A percentile compares a stretch with the other conserved stretches of the same genome.
phyloP scores from a whole-genome alignment of 2,329 filamentous ascomycete genomes.

The Alternaria alternata region DNA sequence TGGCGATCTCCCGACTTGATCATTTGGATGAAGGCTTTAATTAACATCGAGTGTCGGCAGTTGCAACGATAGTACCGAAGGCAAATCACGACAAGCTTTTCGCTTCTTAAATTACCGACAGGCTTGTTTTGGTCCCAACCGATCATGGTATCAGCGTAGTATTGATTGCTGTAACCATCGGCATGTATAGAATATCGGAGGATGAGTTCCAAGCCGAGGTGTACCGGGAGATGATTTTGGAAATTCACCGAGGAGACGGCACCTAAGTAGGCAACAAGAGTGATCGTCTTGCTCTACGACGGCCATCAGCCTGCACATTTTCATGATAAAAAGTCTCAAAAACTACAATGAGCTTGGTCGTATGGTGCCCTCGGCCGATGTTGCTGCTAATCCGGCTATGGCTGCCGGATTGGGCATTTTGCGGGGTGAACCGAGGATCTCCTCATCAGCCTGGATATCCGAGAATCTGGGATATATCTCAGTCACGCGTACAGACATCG shows the following conservation, averaged over 20 bases:
- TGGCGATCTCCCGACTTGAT: neutral
- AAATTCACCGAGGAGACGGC: neutral
- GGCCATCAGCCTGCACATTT: neutral
- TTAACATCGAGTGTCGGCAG: constrained; percentile 26
- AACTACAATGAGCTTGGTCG: neutral
- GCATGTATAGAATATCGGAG: neutral
- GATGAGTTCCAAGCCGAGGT: neutral
- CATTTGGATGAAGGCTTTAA: constrained; percentile 26
- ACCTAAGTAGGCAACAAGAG: neutral
- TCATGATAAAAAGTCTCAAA: neutral
- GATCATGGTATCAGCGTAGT: neutral
- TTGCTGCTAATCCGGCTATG: neutral
- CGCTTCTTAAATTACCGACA: neutral
- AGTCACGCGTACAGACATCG: neutral
- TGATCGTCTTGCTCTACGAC: neutral
- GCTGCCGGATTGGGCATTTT: neutral
- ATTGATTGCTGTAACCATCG: neutral
- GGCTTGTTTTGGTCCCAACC: neutral
- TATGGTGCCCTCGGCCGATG: neutral
- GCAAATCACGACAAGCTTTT: constrained; percentile 10
- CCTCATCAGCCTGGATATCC: neutral
- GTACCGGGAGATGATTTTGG: neutral
- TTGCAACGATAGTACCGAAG: constrained; percentile 30
- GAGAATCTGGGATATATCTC: neutral
- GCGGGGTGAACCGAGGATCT: neutral